A percentile compares a stretch with the other conserved stretches of the same genome.
These are phyloP conservation scores for Rhizopogon vesiculosus DNA, from an alignment of 768 basidiomycete species.

Conservation along the genomic window DNA sequence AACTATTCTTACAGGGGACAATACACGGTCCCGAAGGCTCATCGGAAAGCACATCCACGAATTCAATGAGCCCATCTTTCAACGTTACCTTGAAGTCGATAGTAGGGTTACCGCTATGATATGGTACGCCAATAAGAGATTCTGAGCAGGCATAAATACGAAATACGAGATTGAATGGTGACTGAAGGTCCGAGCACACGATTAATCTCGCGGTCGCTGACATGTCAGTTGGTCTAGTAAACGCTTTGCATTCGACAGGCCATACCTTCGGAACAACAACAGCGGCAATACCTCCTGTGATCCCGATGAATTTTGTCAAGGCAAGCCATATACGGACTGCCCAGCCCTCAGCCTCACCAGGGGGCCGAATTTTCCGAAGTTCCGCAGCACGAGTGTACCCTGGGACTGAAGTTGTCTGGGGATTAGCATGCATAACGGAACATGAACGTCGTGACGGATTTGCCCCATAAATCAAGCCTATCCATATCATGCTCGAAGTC, in stretches of 20 bases:
- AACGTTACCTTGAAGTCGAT: background rate
- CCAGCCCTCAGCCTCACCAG: background rate
- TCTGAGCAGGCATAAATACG: constrained; percentile 1
- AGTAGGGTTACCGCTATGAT: background rate
- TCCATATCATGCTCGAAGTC: background rate
- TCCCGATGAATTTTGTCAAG: background rate
- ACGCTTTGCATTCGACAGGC: background rate
- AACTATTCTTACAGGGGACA: background rate
- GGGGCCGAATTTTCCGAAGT: constrained; percentile 1
- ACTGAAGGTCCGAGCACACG: constrained; percentile 6
- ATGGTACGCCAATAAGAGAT: background rate
- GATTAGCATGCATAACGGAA: background rate
- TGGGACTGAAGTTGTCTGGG: background rate
- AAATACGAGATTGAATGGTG: background rate
- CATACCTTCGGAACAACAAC: constrained; percentile 3
- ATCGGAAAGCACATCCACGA: background rate
- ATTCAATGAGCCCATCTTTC: constrained; percentile 3
- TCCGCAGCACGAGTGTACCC: constrained; percentile 15
- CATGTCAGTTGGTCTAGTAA: background rate
- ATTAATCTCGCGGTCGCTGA: background rate
- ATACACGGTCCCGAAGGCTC: background rate
- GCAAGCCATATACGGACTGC: constrained; percentile 2
- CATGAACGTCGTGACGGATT: background rate
- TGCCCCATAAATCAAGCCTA: background rate
- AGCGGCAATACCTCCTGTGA: constrained; percentile 3